Conservation (phyloP, 2,329 filamentous ascomycete genomes). For the Apiospora pterosperma region DNA sequence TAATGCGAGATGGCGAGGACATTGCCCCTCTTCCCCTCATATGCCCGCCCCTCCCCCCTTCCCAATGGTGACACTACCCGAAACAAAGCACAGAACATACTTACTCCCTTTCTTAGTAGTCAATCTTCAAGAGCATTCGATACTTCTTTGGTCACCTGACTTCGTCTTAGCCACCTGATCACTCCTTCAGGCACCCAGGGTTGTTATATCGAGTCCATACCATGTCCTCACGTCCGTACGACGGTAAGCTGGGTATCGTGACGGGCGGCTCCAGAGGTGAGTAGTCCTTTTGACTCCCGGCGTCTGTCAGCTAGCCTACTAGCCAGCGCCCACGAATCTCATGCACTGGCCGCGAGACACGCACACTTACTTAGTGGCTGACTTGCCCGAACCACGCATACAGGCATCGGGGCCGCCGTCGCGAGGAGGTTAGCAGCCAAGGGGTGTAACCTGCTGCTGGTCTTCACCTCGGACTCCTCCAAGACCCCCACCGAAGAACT, state of each 20-base stretch:
- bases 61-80: too few relatives aligned
- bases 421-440: slow-evolving; percentile 9
- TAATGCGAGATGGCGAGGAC: not conserved
- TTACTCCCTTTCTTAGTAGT: too few relatives aligned
- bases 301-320: not conserved
- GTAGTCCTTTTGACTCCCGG: not conserved
- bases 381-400: not conserved
- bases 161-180: not conserved
- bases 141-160: not conserved
- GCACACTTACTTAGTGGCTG: not conserved
- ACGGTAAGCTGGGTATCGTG: slow-evolving; percentile 44
- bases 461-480: slow-evolving; percentile 13
- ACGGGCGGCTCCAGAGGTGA: slow-evolving; percentile 43
- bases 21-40: slow-evolving; percentile 4
- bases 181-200: not conserved
- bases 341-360: not conserved
- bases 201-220: not conserved
- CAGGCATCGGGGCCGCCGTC: slow-evolving; percentile 20
- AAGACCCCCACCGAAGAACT: slow-evolving; percentile 5
- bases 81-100: not conserved
- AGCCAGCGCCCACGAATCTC: not conserved
- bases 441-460: slow-evolving; percentile 11
- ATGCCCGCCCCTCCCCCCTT: not conserved
- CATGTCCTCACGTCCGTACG: slow-evolving; percentile 14
- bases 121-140: not conserved